These are phyloP conservation scores for Pseudogymnoascus sp. DNA, from an alignment of 2,329 filamentous ascomycete genomes.

Conservation along the genomic window DNA sequence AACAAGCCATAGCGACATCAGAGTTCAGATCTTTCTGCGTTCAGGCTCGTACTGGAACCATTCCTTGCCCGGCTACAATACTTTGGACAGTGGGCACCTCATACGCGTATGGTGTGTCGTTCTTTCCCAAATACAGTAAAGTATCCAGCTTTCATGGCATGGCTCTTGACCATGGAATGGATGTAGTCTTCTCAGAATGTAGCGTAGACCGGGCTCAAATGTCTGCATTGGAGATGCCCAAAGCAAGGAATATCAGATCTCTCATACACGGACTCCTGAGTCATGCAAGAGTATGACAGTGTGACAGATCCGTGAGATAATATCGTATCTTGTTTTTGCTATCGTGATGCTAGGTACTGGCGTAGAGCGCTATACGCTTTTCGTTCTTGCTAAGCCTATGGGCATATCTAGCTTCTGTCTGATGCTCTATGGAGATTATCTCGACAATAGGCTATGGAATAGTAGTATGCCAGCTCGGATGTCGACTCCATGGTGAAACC, in stretches of 20 bases:
- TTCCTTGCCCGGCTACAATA: not conserved
- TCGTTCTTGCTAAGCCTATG: constrained; percentile 41
- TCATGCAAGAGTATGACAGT: constrained; percentile 29
- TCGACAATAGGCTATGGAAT: constrained; percentile 56
- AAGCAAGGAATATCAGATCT: constrained; percentile 2
- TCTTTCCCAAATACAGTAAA: not conserved
- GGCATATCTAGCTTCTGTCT: constrained; percentile 31
- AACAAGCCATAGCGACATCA: not conserved
- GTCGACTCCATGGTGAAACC: not conserved
- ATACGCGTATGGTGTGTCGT: not conserved
- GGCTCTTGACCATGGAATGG: not conserved
- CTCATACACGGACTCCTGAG: constrained; percentile 14
- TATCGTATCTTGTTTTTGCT: constrained; percentile 49
- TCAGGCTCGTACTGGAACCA: not conserved
- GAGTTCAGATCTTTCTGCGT: not conserved
- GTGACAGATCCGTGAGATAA: constrained; percentile 29
- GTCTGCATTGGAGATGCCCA: not conserved
- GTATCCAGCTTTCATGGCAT: not conserved
- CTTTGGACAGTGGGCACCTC: not conserved
- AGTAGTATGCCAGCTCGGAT: constrained; percentile 26
- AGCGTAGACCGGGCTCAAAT: not conserved
- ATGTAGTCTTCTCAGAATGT: not conserved
- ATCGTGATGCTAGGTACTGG: constrained; percentile 69
- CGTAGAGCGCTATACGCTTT: constrained; percentile 50
- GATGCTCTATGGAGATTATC: constrained; percentile 61